Conservation (phyloP, 306 rosid genomes). For the Quercus dentata region DNA sequence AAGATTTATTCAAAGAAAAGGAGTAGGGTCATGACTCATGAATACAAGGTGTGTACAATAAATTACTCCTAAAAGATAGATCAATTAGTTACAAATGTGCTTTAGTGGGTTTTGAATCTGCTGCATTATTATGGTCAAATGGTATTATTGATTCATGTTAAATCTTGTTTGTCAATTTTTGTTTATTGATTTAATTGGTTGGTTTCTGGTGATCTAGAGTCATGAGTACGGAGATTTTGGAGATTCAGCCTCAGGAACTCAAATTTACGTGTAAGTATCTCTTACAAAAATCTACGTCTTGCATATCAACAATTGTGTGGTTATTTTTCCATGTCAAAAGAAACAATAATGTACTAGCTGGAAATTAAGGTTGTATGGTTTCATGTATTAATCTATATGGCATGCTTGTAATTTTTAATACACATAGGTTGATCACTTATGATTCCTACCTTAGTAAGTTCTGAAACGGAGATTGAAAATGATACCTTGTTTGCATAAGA, state of each 20-base stretch:
- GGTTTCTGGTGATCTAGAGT: slow-evolving; percentile 17
- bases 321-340: background rate
- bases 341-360: background rate
- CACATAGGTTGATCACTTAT: background rate
- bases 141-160: no score
- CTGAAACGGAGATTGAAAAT: background rate
- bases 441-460: background rate
- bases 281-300: background rate
- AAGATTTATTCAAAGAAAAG: no score
- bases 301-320: background rate
- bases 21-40: no score
- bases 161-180: background rate
- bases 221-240: slow-evolving; percentile 75
- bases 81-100: no score
- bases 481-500: background rate
- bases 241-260: slow-evolving; percentile 65
- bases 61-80: no score
- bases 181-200: background rate
- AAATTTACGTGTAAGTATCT: slow-evolving; percentile 66
- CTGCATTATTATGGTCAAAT: no score
- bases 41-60: no score
- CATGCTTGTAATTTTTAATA: background rate
- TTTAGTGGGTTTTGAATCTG: no score
- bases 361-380: background rate
- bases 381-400: background rate